A percentile compares a stretch with the other conserved stretches of the same genome.
Conservation (phyloP, 805 yeast genomes). For the Wickerhamiella cacticola region DNA sequence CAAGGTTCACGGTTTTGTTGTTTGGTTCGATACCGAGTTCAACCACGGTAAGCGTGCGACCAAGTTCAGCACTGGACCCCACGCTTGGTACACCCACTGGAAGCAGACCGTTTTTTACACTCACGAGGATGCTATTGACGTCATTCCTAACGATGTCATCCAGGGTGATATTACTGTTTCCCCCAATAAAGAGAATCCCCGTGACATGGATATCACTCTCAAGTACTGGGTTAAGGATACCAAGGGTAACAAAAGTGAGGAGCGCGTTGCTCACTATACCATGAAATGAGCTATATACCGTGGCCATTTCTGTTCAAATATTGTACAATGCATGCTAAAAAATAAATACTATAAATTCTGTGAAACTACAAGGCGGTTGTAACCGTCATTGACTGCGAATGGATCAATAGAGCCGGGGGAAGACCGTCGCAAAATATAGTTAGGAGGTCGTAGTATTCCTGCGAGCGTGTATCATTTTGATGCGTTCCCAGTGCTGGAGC, state of each 20-base stretch:
- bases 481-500: constrained; percentile 80
- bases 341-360: background rate
- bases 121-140: constrained; percentile 55
- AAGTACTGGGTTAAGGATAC: constrained; percentile 40
- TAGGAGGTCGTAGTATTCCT: constrained; percentile 62
- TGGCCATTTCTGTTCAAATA: background rate
- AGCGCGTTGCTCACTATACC: constrained; percentile 53
- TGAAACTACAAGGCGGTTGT: constrained; percentile 75
- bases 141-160: constrained; percentile 63
- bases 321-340: background rate
- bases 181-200: constrained; percentile 68
- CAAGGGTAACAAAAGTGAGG: constrained; percentile 40
- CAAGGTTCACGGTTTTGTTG: constrained; percentile 72
- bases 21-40: constrained; percentile 93
- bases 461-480: constrained; percentile 50
- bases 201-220: constrained; percentile 79
- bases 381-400: constrained; percentile 91
- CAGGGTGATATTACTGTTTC: constrained; percentile 59
- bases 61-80: constrained; percentile 86
- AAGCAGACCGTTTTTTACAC: constrained; percentile 93
- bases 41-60: constrained; percentile 39
- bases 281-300: constrained; percentile 60
- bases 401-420: constrained; percentile 72
- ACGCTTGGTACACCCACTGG: constrained; percentile 94
- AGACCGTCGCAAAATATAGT: constrained; percentile 70